Evolutionary conservation across 192 early-diverging fungal genomes (phyloP).

Genomic region (Gaertneriomyces sp.): DNA sequence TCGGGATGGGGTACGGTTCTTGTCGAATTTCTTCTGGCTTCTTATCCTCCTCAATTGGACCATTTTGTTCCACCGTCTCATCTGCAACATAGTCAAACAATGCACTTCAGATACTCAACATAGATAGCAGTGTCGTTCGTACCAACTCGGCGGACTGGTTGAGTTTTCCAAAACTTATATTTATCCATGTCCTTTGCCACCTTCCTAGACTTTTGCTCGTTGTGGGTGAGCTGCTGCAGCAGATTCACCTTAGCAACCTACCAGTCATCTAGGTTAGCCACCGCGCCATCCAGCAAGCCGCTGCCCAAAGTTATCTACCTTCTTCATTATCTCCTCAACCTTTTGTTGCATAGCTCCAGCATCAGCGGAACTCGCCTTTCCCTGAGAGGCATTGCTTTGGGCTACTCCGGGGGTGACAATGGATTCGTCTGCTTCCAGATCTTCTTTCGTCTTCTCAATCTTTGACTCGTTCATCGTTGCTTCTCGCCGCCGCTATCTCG

Average conservation of each 20-base stretch:
- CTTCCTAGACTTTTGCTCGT: slow-evolving; percentile 26
- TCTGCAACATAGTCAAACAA: slow-evolving; percentile 39
- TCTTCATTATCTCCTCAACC: slow-evolving; percentile 16
- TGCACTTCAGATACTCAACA: not conserved
- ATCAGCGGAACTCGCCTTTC: not conserved
- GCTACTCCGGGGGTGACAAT: not conserved
- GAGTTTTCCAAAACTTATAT: slow-evolving; percentile 97
- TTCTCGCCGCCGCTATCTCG: not conserved
- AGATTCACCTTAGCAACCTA: slow-evolving; percentile 22
- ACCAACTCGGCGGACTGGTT: slow-evolving; percentile 84
- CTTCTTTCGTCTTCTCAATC: not conserved
- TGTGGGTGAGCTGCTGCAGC: slow-evolving; percentile 7
- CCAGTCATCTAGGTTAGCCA: slow-evolving; percentile 5
- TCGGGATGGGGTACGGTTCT: slow-evolving; percentile 81
- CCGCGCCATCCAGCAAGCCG: not conserved
- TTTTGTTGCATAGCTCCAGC: not conserved
- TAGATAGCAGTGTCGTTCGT: slow-evolving; percentile 17
- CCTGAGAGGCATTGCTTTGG: not conserved
- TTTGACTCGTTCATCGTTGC: slow-evolving; percentile 2
- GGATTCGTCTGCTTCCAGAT: not conserved
- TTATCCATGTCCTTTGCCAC: slow-evolving; percentile 37
- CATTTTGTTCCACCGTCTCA: slow-evolving; percentile 69
- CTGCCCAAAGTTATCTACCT: not conserved
- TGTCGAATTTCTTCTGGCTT: slow-evolving; percentile 71
- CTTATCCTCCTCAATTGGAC: slow-evolving; percentile 76